Evolutionary conservation across 2,329 filamentous ascomycete species (phyloP).

Genomic region (Cryphonectria radicalis): DNA sequence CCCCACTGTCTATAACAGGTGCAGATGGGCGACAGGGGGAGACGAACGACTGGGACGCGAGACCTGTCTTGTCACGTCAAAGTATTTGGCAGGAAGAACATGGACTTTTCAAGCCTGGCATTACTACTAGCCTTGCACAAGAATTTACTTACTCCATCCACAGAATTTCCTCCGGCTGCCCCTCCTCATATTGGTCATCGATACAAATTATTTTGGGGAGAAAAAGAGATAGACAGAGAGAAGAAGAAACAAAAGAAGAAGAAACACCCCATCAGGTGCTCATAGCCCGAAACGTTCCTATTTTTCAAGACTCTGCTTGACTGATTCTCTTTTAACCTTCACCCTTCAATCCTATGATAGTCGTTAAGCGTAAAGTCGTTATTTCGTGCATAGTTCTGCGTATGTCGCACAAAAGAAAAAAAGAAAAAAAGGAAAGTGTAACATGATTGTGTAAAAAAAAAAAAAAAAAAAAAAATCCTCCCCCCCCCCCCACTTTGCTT

Average conservation of each 20-base stretch:
- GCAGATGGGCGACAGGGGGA: neutral
- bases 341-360: neutral
- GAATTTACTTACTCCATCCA: neutral
- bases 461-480: neutral
- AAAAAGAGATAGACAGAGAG: neutral
- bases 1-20: neutral
- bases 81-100: neutral
- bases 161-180: neutral
- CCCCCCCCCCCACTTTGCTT: neutral
- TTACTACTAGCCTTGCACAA: neutral
- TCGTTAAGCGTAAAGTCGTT: conserved; percentile 3
- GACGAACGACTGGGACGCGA: neutral
- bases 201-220: neutral
- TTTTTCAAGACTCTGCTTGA: neutral
- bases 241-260: neutral
- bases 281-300: neutral
- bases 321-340: neutral
- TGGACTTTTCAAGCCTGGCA: neutral
- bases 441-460: neutral
- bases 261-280: neutral
- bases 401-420: conserved; percentile 8
- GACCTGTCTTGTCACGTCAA: neutral
- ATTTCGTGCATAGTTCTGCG: neutral
- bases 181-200: neutral
- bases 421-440: neutral